Evolutionary conservation across 1,284 basidiomycete genomes (phyloP).

Genomic region (Cryptococcus sp.): DNA sequence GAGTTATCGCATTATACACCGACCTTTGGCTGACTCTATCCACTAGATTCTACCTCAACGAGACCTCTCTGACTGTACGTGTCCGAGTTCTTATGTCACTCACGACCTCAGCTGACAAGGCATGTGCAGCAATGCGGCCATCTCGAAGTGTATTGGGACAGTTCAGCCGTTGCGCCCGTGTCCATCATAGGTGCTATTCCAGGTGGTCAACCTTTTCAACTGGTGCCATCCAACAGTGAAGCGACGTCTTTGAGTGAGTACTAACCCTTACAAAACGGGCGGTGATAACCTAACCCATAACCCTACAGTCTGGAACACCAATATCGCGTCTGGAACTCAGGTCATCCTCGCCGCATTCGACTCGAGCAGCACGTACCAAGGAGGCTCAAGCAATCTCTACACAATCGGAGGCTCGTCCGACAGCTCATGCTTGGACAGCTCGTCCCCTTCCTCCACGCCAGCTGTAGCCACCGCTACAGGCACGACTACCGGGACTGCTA

Average conservation of each 20-base stretch:
- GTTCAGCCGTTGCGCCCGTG: constrained; percentile 30
- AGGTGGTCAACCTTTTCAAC: constrained; percentile 40
- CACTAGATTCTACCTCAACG: constrained; percentile 39
- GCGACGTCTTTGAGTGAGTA: constrained; percentile 20
- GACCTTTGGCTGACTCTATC: constrained; percentile 1
- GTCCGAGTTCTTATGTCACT: not conserved
- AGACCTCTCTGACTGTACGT: constrained; percentile 35
- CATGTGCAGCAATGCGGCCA: constrained; percentile 33
- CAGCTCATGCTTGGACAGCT: constrained; percentile 30
- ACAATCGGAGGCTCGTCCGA: constrained; percentile 28
- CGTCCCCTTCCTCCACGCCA: constrained; percentile 37
- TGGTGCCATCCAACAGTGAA: constrained; percentile 18
- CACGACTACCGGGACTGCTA: constrained; percentile 18
- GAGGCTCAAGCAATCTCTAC: constrained; percentile 37
- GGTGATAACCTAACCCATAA: constrained; percentile 1
- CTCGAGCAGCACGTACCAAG: constrained; percentile 19
- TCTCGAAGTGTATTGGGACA: constrained; percentile 40
- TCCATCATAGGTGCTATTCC: constrained; percentile 45
- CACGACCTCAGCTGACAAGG: not conserved
- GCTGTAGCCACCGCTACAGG: constrained; percentile 11
- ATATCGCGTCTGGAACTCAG: constrained; percentile 35
- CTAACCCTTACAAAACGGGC: not conserved
- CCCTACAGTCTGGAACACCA: constrained; percentile 36
- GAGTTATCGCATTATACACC: constrained; percentile 9
- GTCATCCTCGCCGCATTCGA: constrained; percentile 45